Percentiles rank a stretch among this genome's conserved stretches.
These are phyloP conservation scores for Suillus tomentosus DNA, from an alignment of 768 basidiomycete genomes.

Conservation along the genomic window DNA sequence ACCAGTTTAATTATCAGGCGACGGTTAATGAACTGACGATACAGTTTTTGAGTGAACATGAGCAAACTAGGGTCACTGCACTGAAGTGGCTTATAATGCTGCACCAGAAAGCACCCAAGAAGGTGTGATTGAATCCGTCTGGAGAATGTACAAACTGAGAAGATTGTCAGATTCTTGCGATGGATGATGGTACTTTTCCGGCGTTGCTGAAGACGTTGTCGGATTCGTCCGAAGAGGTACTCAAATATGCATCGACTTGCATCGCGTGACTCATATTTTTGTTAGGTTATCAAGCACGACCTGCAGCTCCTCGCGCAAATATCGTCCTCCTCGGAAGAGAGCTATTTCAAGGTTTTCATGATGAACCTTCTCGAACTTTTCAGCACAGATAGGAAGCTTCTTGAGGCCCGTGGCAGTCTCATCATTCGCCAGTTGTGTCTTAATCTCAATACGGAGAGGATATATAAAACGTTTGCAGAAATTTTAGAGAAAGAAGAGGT, in stretches of 20 bases:
- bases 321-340: constrained; percentile 92
- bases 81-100: constrained; percentile 98
- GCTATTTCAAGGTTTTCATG: constrained; percentile 96
- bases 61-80: constrained; percentile 94
- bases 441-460: constrained; percentile 92
- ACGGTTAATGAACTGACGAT: constrained; percentile 92
- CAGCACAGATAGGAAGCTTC: constrained; percentile 86
- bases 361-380: constrained; percentile 92
- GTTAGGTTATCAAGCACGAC: constrained; percentile 92
- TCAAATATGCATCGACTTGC: constrained; percentile 13
- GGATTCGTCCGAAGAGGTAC: constrained; percentile 92
- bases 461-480: constrained; percentile 95
- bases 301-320: constrained; percentile 96
- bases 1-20: constrained; percentile 87
- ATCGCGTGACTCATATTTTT: constrained; percentile 11
- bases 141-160: neutral
- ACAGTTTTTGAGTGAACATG: constrained; percentile 94
- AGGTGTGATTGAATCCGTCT: constrained; percentile 47
- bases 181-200: constrained; percentile 97
- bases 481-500: constrained; percentile 98
- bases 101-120: constrained; percentile 96
- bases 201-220: constrained; percentile 94
- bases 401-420: constrained; percentile 91
- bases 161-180: constrained; percentile 74
- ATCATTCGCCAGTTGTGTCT: constrained; percentile 95